These are phyloP conservation scores for Taxillus chinensis DNA, from an alignment of 164 flowering plant genomes.

Conservation along the genomic window DNA sequence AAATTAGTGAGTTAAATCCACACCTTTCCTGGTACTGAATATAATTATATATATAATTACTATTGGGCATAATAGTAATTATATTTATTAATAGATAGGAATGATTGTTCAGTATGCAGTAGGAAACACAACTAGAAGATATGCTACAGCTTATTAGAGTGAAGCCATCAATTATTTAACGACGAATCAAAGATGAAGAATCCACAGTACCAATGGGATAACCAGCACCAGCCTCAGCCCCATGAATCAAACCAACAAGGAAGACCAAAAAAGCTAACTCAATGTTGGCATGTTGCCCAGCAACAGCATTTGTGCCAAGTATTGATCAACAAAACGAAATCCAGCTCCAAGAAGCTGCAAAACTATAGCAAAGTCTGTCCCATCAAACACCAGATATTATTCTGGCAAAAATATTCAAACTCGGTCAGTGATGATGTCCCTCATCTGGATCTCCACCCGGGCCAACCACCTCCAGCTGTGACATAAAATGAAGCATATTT, in stretches of 20 bases:
- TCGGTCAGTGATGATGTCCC: slow-evolving; percentile 25
- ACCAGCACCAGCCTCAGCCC: no score
- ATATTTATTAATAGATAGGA: no score
- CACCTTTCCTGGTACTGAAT: no score
- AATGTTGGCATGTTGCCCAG: slow-evolving; percentile 8
- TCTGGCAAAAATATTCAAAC: slow-evolving; percentile 21
- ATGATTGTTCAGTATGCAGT: no score
- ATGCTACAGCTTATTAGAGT: no score
- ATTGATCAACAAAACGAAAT: slow-evolving; percentile 9
- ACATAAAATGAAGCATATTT: slow-evolving; percentile 6
- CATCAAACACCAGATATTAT: slow-evolving; percentile 28
- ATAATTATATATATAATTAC: no score
- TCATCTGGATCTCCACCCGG: slow-evolving; percentile 67
- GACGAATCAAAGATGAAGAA: slow-evolving; percentile 6
- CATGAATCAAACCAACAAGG: no score
- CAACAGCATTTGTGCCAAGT: slow-evolving; percentile 13
- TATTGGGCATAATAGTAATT: no score
- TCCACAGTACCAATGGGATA: slow-evolving; percentile 7
- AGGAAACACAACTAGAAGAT: no score
- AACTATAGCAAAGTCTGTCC: slow-evolving; percentile 11
- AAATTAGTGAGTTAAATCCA: no score
- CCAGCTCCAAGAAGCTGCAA: slow-evolving; percentile 13
- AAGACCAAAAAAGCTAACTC: not conserved
- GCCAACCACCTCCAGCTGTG: slow-evolving; percentile 74
- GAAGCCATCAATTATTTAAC: slow-evolving; percentile 10